Conservation (phyloP, 1,284 basidiomycete species). For the Leccinum pachyderme region DNA sequence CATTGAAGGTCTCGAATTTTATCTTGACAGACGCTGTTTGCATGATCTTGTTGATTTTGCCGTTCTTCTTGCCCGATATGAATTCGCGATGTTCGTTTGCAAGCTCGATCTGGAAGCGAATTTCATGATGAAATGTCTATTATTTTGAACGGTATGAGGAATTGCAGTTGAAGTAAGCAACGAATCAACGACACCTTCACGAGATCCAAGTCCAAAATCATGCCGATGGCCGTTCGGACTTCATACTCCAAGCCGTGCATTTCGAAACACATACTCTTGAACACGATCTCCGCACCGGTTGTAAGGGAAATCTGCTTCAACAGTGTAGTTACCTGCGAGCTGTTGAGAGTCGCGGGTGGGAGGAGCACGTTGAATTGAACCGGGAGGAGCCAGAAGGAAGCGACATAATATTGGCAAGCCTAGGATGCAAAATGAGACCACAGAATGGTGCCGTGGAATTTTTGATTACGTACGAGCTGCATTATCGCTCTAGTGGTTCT, state of each 20-base stretch:
- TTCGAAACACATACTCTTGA: conserved; percentile 97
- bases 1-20: conserved; percentile 99
- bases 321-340: conserved; percentile 80
- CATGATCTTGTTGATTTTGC: conserved; percentile 99
- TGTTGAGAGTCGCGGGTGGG: conserved; percentile 79
- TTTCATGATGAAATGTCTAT: conserved; percentile 92
- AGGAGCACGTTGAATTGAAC: conserved; percentile 91
- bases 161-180: not conserved
- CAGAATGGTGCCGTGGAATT: conserved; percentile 6
- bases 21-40: conserved; percentile 95
- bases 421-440: conserved; percentile 32
- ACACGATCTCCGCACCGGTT: conserved; percentile 93
- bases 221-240: conserved; percentile 82
- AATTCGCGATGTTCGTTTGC: conserved; percentile 98
- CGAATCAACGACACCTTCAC: conserved; percentile 66
- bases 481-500: conserved; percentile 94
- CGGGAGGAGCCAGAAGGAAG: conserved; percentile 94
- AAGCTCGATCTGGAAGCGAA: conserved; percentile 97
- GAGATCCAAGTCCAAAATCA: conserved; percentile 88
- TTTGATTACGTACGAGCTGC: conserved; percentile 71
- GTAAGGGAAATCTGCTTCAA: conserved; percentile 85
- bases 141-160: conserved; percentile 3
- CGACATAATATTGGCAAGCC: conserved; percentile 96
- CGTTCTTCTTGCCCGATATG: conserved; percentile 97
- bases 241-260: conserved; percentile 95